Conservation (phyloP, 371 early-diverging fungal species). For the Apophysomyces elegans region DNA sequence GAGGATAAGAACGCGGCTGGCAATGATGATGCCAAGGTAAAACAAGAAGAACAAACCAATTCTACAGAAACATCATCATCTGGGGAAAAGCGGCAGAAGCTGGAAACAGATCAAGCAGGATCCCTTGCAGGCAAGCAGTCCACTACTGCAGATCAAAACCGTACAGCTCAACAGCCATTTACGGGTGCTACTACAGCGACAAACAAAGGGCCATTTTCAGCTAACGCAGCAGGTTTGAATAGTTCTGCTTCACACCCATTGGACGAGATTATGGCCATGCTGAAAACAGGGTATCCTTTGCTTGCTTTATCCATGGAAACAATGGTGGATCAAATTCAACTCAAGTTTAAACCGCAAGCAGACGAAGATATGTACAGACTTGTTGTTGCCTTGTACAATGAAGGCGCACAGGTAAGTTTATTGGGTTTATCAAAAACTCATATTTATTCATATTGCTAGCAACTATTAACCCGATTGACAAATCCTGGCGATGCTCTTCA, state of each 20-base stretch:
- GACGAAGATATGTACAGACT: constrained; percentile 97
- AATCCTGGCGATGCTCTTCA: constrained; percentile 67
- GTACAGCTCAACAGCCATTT: background rate
- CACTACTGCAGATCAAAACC: constrained; percentile 7
- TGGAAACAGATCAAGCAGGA: background rate
- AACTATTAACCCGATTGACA: constrained; percentile 65
- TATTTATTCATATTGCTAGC: constrained; percentile 38
- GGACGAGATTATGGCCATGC: constrained; percentile 96
- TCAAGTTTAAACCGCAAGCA: constrained; percentile 88
- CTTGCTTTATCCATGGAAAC: constrained; percentile 96
- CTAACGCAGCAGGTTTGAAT: constrained; percentile 4
- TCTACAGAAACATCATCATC: too few relatives aligned
- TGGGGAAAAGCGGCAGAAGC: background rate
- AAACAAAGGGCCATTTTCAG: constrained; percentile 22
- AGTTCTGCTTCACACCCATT: constrained; percentile 60
- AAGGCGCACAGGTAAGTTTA: constrained; percentile 79
- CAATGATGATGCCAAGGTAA: constrained; percentile 9
- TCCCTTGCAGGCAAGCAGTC: background rate
- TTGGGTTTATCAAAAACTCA: background rate
- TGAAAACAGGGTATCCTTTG: constrained; percentile 96
- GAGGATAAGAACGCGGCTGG: constrained; percentile 17
- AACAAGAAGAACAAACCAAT: constrained; percentile 1
- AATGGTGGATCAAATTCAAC: constrained; percentile 95
- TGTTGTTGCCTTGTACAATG: constrained; percentile 86
- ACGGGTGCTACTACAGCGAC: constrained; percentile 8